These are phyloP conservation scores for Russula lepida DNA, from an alignment of 768 basidiomycete species.

Conservation along the genomic window DNA sequence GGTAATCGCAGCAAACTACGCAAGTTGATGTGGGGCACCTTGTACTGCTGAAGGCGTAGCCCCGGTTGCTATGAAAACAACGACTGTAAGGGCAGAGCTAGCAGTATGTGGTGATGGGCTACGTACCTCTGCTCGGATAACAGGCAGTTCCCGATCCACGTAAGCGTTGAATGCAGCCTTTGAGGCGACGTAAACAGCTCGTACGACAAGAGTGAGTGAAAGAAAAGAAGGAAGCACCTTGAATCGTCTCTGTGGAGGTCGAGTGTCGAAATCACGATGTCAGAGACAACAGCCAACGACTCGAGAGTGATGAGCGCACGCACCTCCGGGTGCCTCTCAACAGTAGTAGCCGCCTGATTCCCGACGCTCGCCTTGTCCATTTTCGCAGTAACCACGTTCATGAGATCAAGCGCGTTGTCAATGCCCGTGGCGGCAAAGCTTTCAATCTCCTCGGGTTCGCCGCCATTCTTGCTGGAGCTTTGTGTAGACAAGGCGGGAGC, in stretches of 20 bases:
- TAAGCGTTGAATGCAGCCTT: conserved; percentile 92
- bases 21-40: conserved; percentile 34
- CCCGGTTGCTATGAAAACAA: conserved; percentile 62
- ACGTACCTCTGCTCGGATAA: conserved; percentile 60
- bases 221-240: conserved; percentile 47
- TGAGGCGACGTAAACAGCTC: not conserved
- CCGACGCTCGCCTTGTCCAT: conserved; percentile 90
- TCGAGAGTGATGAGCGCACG: conserved; percentile 7
- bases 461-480: conserved; percentile 25
- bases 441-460: conserved; percentile 41
- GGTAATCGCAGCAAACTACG: conserved; percentile 1
- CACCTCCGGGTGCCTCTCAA: conserved; percentile 93
- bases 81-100: not conserved
- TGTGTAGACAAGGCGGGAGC: conserved; percentile 21
- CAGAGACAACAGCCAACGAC: not conserved
- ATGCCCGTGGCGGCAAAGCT: conserved; percentile 79
- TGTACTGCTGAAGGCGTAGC: conserved; percentile 84
- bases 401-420: conserved; percentile 81
- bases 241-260: conserved; percentile 63
- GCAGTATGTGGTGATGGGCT: not conserved
- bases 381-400: conserved; percentile 85
- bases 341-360: conserved; percentile 72
- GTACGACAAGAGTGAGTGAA: not conserved
- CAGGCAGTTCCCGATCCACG: conserved; percentile 78
- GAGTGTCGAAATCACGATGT: conserved; percentile 14